A percentile compares a stretch with the other conserved stretches of the same genome.
Evolutionary conservation across 139 green algal genomes (phyloP).

Genomic region (Choricystis sp.): DNA sequence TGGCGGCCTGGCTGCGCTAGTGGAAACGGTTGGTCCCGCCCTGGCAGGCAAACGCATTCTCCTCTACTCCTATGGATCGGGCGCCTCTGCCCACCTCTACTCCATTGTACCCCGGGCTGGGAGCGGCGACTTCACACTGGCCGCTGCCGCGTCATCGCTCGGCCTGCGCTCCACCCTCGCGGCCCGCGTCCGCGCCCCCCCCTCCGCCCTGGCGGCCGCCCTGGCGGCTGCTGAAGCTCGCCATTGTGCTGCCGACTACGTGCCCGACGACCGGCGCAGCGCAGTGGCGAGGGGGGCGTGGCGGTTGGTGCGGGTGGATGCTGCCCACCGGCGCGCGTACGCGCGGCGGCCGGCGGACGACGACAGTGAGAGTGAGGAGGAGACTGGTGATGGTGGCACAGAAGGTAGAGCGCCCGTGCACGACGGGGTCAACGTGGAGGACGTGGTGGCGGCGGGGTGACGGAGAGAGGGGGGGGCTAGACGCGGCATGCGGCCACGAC

Average conservation of each 20-base stretch:
- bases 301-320: constrained; percentile 47
- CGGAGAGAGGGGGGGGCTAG: no score
- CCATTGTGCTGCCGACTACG: constrained; percentile 14
- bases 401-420: background rate
- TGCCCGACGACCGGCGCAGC: constrained; percentile 5
- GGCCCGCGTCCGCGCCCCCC: background rate
- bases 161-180: constrained; percentile 2
- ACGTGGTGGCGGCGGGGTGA: background rate
- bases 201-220: constrained; percentile 24
- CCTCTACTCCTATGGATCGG: constrained; percentile 64
- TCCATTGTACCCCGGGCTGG: constrained; percentile 18
- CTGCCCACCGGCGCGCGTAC: constrained; percentile 34
- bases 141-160: constrained; percentile 10
- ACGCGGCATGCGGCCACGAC: no score
- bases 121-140: constrained; percentile 18
- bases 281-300: constrained; percentile 31
- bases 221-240: constrained; percentile 16
- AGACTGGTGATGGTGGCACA: no score
- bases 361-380: background rate
- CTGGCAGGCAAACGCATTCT: constrained; percentile 37
- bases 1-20: constrained; percentile 18
- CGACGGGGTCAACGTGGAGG: background rate
- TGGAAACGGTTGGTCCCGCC: constrained; percentile 19
- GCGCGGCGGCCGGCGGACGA: constrained; percentile 5
- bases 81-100: constrained; percentile 37